Conservation (phyloP, 805 yeast genomes). For the Kregervanrija delftensis region DNA sequence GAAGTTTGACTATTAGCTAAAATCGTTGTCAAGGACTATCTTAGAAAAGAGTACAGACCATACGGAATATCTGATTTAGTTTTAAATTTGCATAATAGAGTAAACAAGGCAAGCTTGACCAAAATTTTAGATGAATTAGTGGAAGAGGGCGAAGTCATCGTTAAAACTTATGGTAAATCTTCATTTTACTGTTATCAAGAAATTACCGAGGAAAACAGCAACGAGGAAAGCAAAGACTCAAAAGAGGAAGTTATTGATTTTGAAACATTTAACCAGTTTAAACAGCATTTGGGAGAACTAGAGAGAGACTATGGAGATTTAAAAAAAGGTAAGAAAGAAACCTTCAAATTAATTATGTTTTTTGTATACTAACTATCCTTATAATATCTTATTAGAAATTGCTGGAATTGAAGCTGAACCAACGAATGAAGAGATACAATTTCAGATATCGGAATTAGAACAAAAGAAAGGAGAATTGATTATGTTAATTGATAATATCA, state of each 20-base stretch:
- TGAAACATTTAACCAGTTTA: constrained; percentile 4
- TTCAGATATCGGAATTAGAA: not conserved
- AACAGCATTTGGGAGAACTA: not conserved
- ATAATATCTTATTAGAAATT: constrained; percentile 1
- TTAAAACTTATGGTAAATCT: constrained; percentile 39
- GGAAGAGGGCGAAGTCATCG: constrained; percentile 26
- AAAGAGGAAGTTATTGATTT: constrained; percentile 6
- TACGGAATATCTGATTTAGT: constrained; percentile 41
- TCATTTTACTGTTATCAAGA: constrained; percentile 37
- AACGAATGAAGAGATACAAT: not conserved
- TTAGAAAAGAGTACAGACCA: constrained; percentile 40
- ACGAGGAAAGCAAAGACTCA: not conserved
- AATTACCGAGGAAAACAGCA: constrained; percentile 2
- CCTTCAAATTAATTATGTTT: not conserved
- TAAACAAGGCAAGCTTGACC: constrained; percentile 28
- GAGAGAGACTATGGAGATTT: not conserved
- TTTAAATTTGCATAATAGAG: constrained; percentile 36
- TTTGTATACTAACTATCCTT: not conserved
- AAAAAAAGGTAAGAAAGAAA: not conserved
- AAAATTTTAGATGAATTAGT: constrained; percentile 33
- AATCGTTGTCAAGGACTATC: constrained; percentile 22
- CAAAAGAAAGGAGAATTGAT: not conserved
- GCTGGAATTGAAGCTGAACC: not conserved
- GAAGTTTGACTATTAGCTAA: not conserved
- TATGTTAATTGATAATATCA: too few species aligned